phyloP scores from a whole-genome alignment of 768 basidiomycete species.

The Lactarius trivialis region DNA sequence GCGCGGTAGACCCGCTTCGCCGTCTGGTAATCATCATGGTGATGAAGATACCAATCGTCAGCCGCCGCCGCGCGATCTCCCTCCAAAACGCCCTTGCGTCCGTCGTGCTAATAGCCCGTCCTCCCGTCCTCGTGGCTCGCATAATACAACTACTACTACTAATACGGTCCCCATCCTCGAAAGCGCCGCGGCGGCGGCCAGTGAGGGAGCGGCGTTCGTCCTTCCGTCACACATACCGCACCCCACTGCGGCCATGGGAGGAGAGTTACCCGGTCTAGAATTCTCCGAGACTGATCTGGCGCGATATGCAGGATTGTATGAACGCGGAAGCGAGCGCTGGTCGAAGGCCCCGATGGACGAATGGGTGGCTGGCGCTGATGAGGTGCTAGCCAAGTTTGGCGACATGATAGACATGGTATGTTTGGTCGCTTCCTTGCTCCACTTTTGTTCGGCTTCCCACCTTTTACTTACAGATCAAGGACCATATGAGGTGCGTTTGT shows the following conservation, averaged over 20 bases:
- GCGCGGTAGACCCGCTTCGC: slow-evolving; percentile 7
- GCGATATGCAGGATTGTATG: slow-evolving; percentile 39
- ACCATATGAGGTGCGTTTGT: slow-evolving; percentile 42
- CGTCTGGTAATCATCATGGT: not conserved
- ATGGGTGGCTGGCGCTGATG: slow-evolving; percentile 50
- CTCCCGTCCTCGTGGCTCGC: no score
- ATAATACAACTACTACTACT: no score
- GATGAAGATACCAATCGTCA: not conserved
- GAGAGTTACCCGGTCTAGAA: slow-evolving; percentile 14
- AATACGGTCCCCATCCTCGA: not conserved
- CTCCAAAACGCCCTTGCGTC: slow-evolving; percentile 6
- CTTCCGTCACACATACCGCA: slow-evolving; percentile 5
- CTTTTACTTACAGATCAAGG: slow-evolving; percentile 32
- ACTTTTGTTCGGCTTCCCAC: not conserved
- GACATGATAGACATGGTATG: slow-evolving; percentile 47
- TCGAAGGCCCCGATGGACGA: slow-evolving; percentile 44
- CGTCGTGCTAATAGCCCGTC: not conserved
- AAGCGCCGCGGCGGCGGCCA: not conserved
- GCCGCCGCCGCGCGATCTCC: not conserved
- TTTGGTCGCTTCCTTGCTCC: slow-evolving; percentile 9
- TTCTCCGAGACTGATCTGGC: slow-evolving; percentile 35
- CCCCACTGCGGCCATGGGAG: slow-evolving; percentile 2
- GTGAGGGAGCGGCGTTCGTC: not conserved
- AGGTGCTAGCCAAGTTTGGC: slow-evolving; percentile 37
- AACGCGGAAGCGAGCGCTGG: slow-evolving; percentile 42